Evolutionary conservation across 768 basidiomycete species (phyloP), one percentile per base, ranked within the genome.

Genomic region (Pleurotus citrinopileatus): DNA sequence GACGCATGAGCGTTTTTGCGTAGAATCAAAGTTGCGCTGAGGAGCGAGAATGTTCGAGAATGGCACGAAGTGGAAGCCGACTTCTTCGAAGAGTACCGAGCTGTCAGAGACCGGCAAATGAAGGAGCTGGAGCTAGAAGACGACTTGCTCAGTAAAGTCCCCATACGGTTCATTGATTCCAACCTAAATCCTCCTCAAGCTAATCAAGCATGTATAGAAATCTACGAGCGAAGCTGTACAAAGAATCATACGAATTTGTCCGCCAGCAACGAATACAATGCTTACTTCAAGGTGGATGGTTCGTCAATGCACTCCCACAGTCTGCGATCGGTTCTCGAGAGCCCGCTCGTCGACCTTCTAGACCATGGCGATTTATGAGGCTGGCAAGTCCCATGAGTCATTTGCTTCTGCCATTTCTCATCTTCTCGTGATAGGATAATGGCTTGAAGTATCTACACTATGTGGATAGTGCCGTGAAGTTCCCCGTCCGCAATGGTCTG

Each of bases 161-260:
- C 94, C 5, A 85, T 96, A 25, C 77, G 92, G 93, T 94, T 57
- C 46, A 86, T 28, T 6, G 4, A 0, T 13, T 69, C 9, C 34
- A 42, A 46, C 15, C 37, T 55, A 20, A n/a, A 7, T 53, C 36
- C 23, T 17, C 43, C 32, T 28, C 57, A n/a, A n/a, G 52, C 42
- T 55, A 38, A 10, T 38, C 34, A 17, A 27, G 20, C 15, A 19
- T 23, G 54, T 22, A 9, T 29, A 94, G 92, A 52, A 93, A 90
- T 65, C 72, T 97, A 40, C 84, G 91, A 17, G 84, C 84, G 38
- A 91, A 91, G 59, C 74, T 97, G 19, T 90, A 90, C 75, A 91
- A 85, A 63, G 94, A 97, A 65, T 93, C 91, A 12, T 91, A 83
- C 59, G 91, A 93, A 63, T 95, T 94, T 62, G 89, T 97, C 19